A percentile compares a stretch with the other conserved stretches of the same genome.
These are phyloP conservation scores for Ceratobasidium sp. DNA, from an alignment of 1,284 basidiomycete species.

Conservation along the genomic window DNA sequence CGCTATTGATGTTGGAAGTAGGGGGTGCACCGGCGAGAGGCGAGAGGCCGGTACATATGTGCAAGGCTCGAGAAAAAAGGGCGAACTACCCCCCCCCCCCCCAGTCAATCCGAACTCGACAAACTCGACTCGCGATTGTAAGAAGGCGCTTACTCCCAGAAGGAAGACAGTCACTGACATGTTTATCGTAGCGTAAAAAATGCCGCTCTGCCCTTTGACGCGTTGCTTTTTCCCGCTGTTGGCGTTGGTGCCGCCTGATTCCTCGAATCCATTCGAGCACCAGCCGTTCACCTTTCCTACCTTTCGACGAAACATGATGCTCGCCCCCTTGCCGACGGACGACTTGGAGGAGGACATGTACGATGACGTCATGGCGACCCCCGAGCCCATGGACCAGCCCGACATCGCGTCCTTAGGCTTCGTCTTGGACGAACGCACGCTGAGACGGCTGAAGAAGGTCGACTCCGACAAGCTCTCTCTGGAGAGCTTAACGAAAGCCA, in stretches of 20 bases:
- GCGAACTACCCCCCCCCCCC: too few species aligned
- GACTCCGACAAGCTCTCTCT: neutral
- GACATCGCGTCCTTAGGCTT: neutral
- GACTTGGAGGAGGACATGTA: neutral
- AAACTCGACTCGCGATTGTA: too few species aligned
- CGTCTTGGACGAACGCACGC: neutral
- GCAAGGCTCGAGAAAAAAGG: too few species aligned
- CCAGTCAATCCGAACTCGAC: too few species aligned
- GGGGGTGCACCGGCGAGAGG: too few species aligned
- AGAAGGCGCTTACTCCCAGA: too few species aligned
- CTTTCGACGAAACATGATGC: conserved; percentile 1
- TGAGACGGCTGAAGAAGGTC: neutral
- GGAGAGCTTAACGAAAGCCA: neutral
- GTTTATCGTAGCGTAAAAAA: neutral
- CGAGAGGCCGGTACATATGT: too few species aligned
- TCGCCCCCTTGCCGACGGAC: neutral
- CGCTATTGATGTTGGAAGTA: too few species aligned
- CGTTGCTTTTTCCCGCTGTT: neutral
- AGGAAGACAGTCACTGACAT: too few species aligned
- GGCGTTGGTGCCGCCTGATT: neutral
- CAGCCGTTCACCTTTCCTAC: conserved; percentile 12
- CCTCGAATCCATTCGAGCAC: neutral
- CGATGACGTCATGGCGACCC: neutral
- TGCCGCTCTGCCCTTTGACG: neutral
- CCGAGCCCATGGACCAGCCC: too few species aligned